These are phyloP conservation scores for Russula sp. DNA, from an alignment of 768 basidiomycete genomes.

Conservation along the genomic window DNA sequence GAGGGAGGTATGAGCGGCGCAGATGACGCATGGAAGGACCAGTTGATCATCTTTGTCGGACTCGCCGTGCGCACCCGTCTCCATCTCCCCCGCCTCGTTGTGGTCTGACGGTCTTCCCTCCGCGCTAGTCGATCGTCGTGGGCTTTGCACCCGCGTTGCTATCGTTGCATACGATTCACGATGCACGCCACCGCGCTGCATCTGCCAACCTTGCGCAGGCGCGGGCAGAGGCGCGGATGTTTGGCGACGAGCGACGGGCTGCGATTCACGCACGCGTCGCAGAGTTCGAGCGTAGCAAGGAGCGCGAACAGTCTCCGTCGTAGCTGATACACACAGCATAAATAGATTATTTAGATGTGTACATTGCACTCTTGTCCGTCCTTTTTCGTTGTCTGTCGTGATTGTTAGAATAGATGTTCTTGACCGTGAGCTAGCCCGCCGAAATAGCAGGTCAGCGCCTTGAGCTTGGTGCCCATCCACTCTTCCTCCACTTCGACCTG, in stretches of 20 bases:
- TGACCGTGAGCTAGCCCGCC: constrained; percentile 74
- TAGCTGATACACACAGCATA: background rate
- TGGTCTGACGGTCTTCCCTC: background rate
- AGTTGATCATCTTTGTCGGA: constrained; percentile 40
- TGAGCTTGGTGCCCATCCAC: constrained; percentile 91
- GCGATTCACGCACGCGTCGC: constrained; percentile 44
- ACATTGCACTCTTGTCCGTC: background rate
- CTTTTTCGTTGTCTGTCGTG: background rate
- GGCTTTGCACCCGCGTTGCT: constrained; percentile 41
- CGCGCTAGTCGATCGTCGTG: constrained; percentile 35
- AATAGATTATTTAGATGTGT: constrained; percentile 1
- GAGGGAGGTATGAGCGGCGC: constrained; percentile 22
- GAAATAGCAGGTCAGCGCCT: constrained; percentile 91
- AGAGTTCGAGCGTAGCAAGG: constrained; percentile 27
- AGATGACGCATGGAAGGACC: constrained; percentile 46
- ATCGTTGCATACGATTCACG: constrained; percentile 30
- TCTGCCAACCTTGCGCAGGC: constrained; percentile 53
- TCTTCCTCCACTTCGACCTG: constrained; percentile 89
- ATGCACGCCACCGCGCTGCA: constrained; percentile 44
- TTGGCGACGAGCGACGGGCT: constrained; percentile 46
- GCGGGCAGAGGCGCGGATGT: constrained; percentile 45
- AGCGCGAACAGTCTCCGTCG: background rate
- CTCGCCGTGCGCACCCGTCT: constrained; percentile 36
- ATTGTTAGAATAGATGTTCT: constrained; percentile 44
- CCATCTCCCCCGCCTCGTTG: background rate